phyloP scores from a whole-genome alignment of 2,329 filamentous ascomycete genomes.

The Colletotrichum aenigma region DNA sequence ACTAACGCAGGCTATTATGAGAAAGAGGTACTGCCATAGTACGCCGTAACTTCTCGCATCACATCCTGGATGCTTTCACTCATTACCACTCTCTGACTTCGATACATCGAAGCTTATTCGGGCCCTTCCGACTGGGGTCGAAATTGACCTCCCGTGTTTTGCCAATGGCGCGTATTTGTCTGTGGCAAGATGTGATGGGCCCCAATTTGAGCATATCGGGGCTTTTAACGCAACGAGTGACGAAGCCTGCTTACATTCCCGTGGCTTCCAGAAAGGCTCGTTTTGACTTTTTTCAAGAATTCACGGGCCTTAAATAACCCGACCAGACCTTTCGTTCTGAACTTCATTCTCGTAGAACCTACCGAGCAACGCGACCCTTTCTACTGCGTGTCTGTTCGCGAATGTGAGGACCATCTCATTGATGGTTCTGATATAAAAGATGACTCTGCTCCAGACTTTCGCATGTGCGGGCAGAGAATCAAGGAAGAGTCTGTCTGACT shows the following conservation, averaged over 20 bases:
- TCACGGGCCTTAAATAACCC: rapidly evolving
- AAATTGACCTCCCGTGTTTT: background rate
- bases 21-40: background rate
- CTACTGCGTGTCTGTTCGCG: background rate
- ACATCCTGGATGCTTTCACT: rapidly evolving
- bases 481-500: too few species aligned
- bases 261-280: too few species aligned
- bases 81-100: rapidly evolving
- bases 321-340: background rate
- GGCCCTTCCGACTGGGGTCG: rapidly evolving
- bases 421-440: rapidly evolving
- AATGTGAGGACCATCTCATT: rapidly evolving
- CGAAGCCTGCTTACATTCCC: too few species aligned
- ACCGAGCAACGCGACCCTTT: rapidly evolving
- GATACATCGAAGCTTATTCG: background rate
- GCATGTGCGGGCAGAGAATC: background rate
- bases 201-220: background rate
- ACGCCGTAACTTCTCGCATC: background rate
- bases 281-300: too few species aligned
- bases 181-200: background rate
- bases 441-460: rapidly evolving
- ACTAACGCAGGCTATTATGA: rapidly evolving
- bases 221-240: rapidly evolving
- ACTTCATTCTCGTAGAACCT: rapidly evolving
- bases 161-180: rapidly evolving